Conservation (phyloP, 129 eudicot species). For the Tanacetum coccineum region DNA sequence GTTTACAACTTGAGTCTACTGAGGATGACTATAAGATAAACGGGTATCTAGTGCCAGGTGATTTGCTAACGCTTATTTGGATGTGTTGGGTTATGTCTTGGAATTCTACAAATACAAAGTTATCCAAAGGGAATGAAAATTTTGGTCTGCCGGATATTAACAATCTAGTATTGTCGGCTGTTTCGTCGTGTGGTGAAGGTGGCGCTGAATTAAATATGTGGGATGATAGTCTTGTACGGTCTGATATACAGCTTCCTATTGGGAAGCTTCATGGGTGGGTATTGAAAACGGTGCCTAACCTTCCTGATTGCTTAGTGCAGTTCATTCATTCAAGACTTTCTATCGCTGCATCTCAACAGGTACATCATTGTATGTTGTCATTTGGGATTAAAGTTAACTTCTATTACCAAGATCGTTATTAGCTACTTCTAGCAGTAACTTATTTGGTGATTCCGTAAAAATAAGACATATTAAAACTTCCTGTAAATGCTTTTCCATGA, state of each 20-base stretch:
- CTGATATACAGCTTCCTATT: conserved; percentile 53
- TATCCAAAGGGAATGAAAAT: conserved; percentile 20
- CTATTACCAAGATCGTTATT: not conserved
- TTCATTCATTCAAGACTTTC: conserved; percentile 58
- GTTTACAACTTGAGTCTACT: conserved; percentile 51
- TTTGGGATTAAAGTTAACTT: no score
- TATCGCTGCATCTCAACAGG: conserved; percentile 44
- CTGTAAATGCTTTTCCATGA: no score
- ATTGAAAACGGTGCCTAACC: conserved; percentile 67
- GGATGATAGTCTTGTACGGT: conserved; percentile 29
- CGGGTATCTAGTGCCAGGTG: conserved; percentile 56
- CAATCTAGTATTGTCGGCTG: conserved; percentile 68
- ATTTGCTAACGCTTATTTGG: conserved; percentile 65
- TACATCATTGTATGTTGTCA: conserved; percentile 14
- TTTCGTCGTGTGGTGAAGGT: conserved; percentile 51
- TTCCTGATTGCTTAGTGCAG: conserved; percentile 71
- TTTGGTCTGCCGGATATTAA: conserved; percentile 58
- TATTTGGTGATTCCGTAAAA: not conserved
- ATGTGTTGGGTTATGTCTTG: conserved; percentile 74
- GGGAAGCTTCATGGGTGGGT: conserved; percentile 72
- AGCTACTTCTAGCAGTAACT: conserved; percentile 1
- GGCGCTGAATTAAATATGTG: conserved; percentile 38
- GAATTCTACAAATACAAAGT: conserved; percentile 36
- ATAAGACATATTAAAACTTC: no score
- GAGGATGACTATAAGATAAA: conserved; percentile 65